phyloP scores from a whole-genome alignment of 75 land plant genomes.

The Adiantum capillusveneris region DNA sequence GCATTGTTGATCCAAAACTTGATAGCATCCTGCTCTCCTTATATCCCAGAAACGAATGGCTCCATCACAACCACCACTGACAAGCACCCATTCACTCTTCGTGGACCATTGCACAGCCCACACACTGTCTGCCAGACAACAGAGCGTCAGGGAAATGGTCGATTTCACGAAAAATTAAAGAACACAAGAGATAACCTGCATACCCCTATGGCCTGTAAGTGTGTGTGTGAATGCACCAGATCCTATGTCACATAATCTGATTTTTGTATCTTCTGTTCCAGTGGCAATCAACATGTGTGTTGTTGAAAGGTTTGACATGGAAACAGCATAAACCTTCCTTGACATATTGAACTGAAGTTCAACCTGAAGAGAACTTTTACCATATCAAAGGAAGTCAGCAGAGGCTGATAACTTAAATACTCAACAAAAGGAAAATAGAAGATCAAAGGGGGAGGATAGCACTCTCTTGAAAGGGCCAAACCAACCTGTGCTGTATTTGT shows the following conservation, averaged over 20 bases:
- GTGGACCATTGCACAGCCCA: conserved; percentile 87
- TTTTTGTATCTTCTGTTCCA: conserved; percentile 88
- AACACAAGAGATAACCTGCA: background rate
- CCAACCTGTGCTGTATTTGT: conserved; percentile 70
- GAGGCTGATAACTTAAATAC: background rate
- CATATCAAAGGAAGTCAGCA: background rate
- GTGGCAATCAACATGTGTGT: conserved; percentile 91
- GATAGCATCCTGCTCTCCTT: conserved; percentile 80
- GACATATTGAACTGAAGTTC: conserved; percentile 84
- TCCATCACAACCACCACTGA: conserved; percentile 96
- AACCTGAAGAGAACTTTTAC: conserved; percentile 33
- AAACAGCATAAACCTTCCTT: conserved; percentile 70
- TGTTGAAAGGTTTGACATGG: conserved; percentile 80
- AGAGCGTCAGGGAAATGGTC: background rate
- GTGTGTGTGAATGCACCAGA: conserved; percentile 96
- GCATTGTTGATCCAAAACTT: conserved; percentile 69
- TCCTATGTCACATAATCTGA: conserved; percentile 86
- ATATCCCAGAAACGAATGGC: conserved; percentile 99
- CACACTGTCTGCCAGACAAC: conserved; percentile 64
- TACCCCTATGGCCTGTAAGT: conserved; percentile 89
- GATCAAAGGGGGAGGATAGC: background rate
- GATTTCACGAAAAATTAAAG: background rate
- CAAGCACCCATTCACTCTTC: conserved; percentile 81
- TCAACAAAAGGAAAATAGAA: background rate
- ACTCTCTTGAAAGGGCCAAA: background rate